Percentiles rank a stretch among this genome's conserved stretches.
phyloP scores from a whole-genome alignment of 345 rosid genomes.

The Dovyalis caffra region DNA sequence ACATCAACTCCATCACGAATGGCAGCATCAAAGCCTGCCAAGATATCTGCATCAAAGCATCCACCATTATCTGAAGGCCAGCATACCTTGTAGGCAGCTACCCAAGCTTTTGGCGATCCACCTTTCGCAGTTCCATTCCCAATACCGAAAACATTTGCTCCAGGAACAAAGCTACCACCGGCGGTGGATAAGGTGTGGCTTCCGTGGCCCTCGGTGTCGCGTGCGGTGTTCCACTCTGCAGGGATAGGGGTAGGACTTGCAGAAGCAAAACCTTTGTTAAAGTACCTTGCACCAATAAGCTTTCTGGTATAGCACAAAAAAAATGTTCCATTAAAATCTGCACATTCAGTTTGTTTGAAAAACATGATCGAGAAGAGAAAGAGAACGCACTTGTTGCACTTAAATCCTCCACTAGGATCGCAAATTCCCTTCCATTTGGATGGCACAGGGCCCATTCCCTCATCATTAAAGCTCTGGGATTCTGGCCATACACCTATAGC shows the following conservation, averaged over 20 bases:
- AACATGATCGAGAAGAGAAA: background rate
- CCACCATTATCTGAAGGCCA: background rate
- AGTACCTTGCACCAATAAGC: constrained; percentile 26
- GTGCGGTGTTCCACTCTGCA: background rate
- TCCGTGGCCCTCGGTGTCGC: constrained; percentile 11
- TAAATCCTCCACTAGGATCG: background rate
- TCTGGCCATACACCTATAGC: constrained; percentile 28
- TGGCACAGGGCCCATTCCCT: constrained; percentile 24
- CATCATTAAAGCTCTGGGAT: constrained; percentile 25
- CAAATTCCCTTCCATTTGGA: constrained; percentile 29
- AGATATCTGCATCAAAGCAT: constrained; percentile 31
- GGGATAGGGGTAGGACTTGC: background rate
- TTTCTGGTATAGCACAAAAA: constrained; percentile 4
- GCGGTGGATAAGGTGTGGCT: constrained; percentile 10
- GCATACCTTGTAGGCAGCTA: constrained; percentile 13
- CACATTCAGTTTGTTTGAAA: no score
- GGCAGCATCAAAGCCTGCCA: constrained; percentile 7
- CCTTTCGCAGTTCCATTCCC: background rate
- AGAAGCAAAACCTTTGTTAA: constrained; percentile 16
- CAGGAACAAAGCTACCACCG: background rate
- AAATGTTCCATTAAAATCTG: no score
- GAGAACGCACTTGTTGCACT: constrained; percentile 17
- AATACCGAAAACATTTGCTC: background rate
- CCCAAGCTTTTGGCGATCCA: constrained; percentile 11
- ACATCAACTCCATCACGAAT: constrained; percentile 12